Conservation (phyloP, 1,139 yeast species). For the Hyphopichia fennica region DNA sequence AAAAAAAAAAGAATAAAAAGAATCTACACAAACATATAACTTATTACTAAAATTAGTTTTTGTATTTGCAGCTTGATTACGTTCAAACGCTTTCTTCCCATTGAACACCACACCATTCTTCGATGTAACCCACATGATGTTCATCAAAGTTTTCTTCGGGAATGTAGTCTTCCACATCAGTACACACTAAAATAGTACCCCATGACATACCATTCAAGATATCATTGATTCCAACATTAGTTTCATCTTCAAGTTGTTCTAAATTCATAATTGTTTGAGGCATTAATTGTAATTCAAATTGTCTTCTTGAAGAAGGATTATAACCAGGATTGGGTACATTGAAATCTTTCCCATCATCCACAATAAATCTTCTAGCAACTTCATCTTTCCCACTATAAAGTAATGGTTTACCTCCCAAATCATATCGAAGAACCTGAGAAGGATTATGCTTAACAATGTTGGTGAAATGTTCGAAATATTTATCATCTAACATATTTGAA, state of each 20-base stretch:
- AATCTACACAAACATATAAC: too few relatives aligned
- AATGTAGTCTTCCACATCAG: slow-evolving; percentile 70
- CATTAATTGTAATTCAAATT: slow-evolving; percentile 88
- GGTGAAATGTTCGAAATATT: slow-evolving; percentile 75
- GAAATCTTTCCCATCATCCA: slow-evolving; percentile 20
- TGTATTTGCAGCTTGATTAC: too few relatives aligned
- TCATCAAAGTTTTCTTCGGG: slow-evolving; percentile 56
- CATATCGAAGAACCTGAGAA: slow-evolving; percentile 81
- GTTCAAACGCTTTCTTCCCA: slow-evolving; percentile 69
- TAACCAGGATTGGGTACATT: slow-evolving; percentile 52
- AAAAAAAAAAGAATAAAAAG: too few relatives aligned
- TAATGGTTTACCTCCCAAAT: slow-evolving; percentile 71
- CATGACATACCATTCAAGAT: slow-evolving; percentile 86
- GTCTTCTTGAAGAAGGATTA: slow-evolving; percentile 63
- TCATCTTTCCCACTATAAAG: slow-evolving; percentile 66
- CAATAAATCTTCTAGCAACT: slow-evolving; percentile 43
- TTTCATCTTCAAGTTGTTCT: slow-evolving; percentile 44
- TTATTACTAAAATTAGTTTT: too few relatives aligned
- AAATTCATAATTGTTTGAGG: slow-evolving; percentile 86
- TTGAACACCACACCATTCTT: slow-evolving; percentile 93
- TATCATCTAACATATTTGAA: slow-evolving; percentile 65
- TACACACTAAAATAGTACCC: slow-evolving; percentile 90
- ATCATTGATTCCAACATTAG: slow-evolving; percentile 38
- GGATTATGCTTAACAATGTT: slow-evolving; percentile 78
- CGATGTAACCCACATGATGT: slow-evolving; percentile 75